phyloP scores from a whole-genome alignment of 257 asterid species.

The Nicotiana tabacum region DNA sequence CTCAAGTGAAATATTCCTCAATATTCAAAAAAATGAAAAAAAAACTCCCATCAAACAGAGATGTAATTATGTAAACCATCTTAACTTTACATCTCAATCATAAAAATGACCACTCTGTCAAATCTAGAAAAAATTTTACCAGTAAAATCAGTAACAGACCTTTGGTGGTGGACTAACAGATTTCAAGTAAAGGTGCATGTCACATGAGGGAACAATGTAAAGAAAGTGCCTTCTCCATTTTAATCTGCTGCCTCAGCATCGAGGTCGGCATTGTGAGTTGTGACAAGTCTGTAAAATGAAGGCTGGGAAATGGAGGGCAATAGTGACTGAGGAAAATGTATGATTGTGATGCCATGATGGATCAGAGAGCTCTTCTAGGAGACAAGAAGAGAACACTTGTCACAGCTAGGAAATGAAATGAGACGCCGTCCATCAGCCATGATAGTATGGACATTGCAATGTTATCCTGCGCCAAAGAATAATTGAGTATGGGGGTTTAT shows the following conservation, averaged over 20 bases:
- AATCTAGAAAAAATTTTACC: slow-evolving; percentile 36
- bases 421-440: slow-evolving; percentile 61
- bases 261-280: slow-evolving; percentile 37
- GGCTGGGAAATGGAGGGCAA: slow-evolving; percentile 62
- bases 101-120: slow-evolving; percentile 28
- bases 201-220: slow-evolving; percentile 43
- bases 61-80: slow-evolving; percentile 21
- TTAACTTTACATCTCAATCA: slow-evolving; percentile 28
- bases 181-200: slow-evolving; percentile 63
- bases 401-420: slow-evolving; percentile 61
- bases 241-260: slow-evolving; percentile 59
- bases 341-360: slow-evolving; percentile 64
- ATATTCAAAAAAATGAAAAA: neutral
- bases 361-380: slow-evolving; percentile 52
- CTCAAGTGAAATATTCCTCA: slow-evolving; percentile 13
- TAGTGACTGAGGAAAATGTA: slow-evolving; percentile 47
- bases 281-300: slow-evolving; percentile 47
- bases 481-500: slow-evolving; percentile 56
- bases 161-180: slow-evolving; percentile 48
- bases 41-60: slow-evolving; percentile 16
- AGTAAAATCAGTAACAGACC: slow-evolving; percentile 65
- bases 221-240: slow-evolving; percentile 52
- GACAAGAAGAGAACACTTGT: slow-evolving; percentile 47
- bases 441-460: slow-evolving; percentile 43
- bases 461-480: slow-evolving; percentile 81